These are phyloP conservation scores for Apiotrichum brassicae DNA, from an alignment of 1,284 basidiomycete species.

Conservation along the genomic window DNA sequence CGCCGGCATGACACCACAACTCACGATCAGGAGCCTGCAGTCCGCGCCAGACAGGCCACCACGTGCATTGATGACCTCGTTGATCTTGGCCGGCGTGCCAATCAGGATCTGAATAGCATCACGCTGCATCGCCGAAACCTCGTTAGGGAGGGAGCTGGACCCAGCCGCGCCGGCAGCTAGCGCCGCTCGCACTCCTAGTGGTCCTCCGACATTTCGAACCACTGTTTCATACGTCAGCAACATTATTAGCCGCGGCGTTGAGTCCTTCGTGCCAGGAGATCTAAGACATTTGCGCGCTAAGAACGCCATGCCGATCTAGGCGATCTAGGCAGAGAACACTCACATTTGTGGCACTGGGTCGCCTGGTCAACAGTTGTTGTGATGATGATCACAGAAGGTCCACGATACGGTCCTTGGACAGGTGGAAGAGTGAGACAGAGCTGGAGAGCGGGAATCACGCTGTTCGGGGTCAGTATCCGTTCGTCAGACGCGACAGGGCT, in stretches of 20 bases:
- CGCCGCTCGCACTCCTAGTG: conserved; percentile 80
- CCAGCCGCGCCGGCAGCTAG: conserved; percentile 72
- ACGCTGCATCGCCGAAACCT: conserved; percentile 76
- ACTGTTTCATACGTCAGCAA: conserved; percentile 49
- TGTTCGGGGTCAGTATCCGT: conserved; percentile 13
- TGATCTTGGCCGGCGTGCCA: conserved; percentile 92
- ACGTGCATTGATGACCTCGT: conserved; percentile 80
- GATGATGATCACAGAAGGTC: conserved; percentile 83
- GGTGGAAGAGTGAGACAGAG: conserved; percentile 61
- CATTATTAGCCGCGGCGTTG: not conserved
- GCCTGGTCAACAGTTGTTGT: conserved; percentile 98
- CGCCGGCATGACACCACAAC: conserved; percentile 7
- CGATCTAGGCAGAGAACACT: too few relatives aligned
- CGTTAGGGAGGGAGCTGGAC: conserved; percentile 61
- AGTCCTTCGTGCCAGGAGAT: too few relatives aligned
- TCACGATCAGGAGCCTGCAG: conserved; percentile 73
- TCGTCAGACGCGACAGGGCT: too few relatives aligned
- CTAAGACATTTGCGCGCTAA: too few relatives aligned
- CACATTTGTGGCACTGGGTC: conserved; percentile 81
- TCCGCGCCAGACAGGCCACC: conserved; percentile 62
- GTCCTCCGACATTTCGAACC: conserved; percentile 86
- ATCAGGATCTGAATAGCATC: conserved; percentile 91
- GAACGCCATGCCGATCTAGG: too few relatives aligned
- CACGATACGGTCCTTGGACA: conserved; percentile 58
- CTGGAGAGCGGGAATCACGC: conserved; percentile 83